Base-by-base conservation (phyloP, 2,329 filamentous ascomycete species). In the Aspergillus costaricaensis region DNA sequence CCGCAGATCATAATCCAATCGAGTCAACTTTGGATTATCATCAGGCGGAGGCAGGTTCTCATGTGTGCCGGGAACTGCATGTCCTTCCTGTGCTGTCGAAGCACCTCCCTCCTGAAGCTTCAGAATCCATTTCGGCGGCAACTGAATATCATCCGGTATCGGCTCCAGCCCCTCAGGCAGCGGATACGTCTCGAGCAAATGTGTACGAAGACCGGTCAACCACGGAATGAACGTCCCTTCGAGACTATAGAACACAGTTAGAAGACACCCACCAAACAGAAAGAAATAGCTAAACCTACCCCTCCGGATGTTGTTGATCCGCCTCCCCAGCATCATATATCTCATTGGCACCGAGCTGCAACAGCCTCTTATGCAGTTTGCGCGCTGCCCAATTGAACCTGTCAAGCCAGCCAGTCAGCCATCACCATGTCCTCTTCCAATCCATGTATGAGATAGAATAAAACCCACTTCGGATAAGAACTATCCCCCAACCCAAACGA, bases 401-500 rank as follows among this genome's bases (percentile, higher is more conserved):
- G 5, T 5, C 12, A 15, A 36, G 10, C 32, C 32, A 62, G 5
- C 47, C 14, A 3, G 30, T 65, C n/a, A 66, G 59, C 32, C 56
- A 2, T 17, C 48, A 15, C 54, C 30, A 32, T 14, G 5, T 36
- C 32, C 10, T 36, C 30, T 5, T 32, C 30, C 30, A 32, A 15
- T 15, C 5, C 19, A 19, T n/a, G 4, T 8, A 21, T 17, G 2
- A 30, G 23, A 27, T n/a, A 1, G 3, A 19, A 41, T 8, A 5
- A 21, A 41, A 73, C 84, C 65, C 81, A 95, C 88, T 96, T 94
- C 58, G 90, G 84, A 81, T 99, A 99, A 1, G 93, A 96, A 71
- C 91, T 96, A 76, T 99, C 95, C 0, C 95, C 95, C 1, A 98
- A 83, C 0, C 95, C 95, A 80, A 98, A 96, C 0, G 89, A 90